phyloP scores from a whole-genome alignment of 2,329 filamentous ascomycete species.

The Trichoderma sp. region DNA sequence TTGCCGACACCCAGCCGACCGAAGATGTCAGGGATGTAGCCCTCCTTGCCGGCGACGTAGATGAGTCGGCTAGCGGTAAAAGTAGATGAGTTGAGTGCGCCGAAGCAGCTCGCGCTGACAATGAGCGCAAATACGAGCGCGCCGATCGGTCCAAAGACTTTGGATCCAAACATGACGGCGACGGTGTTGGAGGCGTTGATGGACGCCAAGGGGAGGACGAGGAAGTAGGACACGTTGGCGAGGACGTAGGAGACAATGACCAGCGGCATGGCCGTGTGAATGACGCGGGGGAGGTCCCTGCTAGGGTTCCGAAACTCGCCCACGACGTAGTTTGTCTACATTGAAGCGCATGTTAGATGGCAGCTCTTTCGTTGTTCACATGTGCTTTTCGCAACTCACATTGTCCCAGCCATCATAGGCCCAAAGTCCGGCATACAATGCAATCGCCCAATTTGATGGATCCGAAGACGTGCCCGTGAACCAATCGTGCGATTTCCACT shows the following conservation, averaged over 20 bases:
- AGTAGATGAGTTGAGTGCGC: constrained; percentile 87
- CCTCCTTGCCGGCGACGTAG: constrained; percentile 93
- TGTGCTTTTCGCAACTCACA: constrained; percentile 50
- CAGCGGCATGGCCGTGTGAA: constrained; percentile 93
- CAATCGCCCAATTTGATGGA: constrained; percentile 85
- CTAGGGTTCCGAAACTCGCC: constrained; percentile 92
- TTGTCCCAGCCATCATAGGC: constrained; percentile 99
- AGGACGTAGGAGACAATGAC: constrained; percentile 89
- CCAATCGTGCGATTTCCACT: constrained; percentile 88
- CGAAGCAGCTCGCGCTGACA: constrained; percentile 89
- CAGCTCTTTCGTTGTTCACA: background rate
- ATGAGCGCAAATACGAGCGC: constrained; percentile 82
- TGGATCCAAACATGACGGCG: constrained; percentile 87
- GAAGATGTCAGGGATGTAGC: constrained; percentile 82
- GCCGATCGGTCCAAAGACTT: constrained; percentile 84
- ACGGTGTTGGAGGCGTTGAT: constrained; percentile 91
- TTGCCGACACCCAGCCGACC: constrained; percentile 72
- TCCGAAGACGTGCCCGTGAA: constrained; percentile 81
- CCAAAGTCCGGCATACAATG: constrained; percentile 93
- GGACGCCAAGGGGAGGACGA: constrained; percentile 76
- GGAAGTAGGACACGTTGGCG: constrained; percentile 90
- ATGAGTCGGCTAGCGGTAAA: constrained; percentile 91
- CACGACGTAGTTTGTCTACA: constrained; percentile 93
- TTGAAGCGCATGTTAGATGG: background rate
- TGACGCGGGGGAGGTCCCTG: constrained; percentile 87